Base-by-base conservation (phyloP, 148 eudicot species). In the Silene latifolia region DNA sequence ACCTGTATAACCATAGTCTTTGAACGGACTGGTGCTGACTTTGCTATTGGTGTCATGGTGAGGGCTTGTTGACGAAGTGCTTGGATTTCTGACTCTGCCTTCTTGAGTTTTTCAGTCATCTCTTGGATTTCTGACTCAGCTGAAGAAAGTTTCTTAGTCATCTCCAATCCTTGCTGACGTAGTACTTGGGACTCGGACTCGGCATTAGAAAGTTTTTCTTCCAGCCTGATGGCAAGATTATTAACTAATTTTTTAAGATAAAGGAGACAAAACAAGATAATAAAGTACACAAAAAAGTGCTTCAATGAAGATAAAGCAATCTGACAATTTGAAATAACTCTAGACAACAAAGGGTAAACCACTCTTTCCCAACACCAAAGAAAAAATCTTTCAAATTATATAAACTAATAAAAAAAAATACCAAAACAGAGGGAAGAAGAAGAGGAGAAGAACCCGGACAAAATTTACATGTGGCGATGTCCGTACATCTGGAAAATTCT, bases 131-230 rank as follows among this genome's bases (percentile, higher is more conserved):
- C 81, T 63, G 84, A 74, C 63, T 81, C 81, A 8, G 84, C 83
- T 79, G 87, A 88, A 10, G 95, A 89, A 46, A 96, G 89, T 76
- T 90, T 96, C 77, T 90, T 92, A 65, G 93, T 90, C 93, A 96
- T 90, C 77, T 97, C 86, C 79, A 96, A 76, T 73, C 91, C 93
- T 88, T 96, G 98, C 77, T 96, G 99, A 78, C 99, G 99, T 78
- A 96, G 89, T 21, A 96, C 85, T 88, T 92, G 98, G 79, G 94
- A 90, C 86, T 96, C 99, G 21, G 99, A 92, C 79, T 92, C 99
- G 8, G 78, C 83, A 86, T 96, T 90, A 4, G 95, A 87, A 51
- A 96, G 86, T 78, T 90, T 96, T 72, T 92, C 99, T 81, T 92
- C 99, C 85, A 96, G 93, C 85, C 99, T 96, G 88, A 76, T 44